Evolutionary conservation across 306 rosid genomes (phyloP).

Genomic region (Corylus americana): DNA sequence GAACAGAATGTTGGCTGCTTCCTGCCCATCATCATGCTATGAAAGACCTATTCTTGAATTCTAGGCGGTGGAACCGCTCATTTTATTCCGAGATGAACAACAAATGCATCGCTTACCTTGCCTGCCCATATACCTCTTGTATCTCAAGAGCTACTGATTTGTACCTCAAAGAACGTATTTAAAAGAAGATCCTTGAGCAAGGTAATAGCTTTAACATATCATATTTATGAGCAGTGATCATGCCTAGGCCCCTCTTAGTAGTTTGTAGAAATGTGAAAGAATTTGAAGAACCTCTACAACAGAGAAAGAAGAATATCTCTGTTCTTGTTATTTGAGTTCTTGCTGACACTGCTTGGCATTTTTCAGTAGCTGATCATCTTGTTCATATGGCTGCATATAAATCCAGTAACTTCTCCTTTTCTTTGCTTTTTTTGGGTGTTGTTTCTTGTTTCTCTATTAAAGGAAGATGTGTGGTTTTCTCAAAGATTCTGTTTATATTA

Average conservation of each 20-base stretch:
- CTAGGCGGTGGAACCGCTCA: not conserved
- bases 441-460: not conserved
- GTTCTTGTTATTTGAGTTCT: not conserved
- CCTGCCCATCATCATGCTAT: constrained; percentile 5
- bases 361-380: too few relatives aligned
- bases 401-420: not conserved
- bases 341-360: not conserved
- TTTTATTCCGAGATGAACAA: not conserved
- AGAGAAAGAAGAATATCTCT: not conserved
- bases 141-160: not conserved
- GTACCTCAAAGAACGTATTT: not conserved
- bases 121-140: not conserved
- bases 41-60: not conserved
- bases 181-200: not conserved
- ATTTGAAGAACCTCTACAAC: not conserved
- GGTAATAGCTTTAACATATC: not conserved
- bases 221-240: not conserved
- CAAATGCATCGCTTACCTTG: not conserved
- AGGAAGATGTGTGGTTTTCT: not conserved
- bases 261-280: not conserved
- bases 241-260: not conserved
- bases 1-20: constrained; percentile 3
- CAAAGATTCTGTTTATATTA: not conserved
- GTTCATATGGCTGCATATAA: not conserved
- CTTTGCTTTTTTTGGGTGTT: not conserved